phyloP scores from a whole-genome alignment of 805 yeast species.

The Metschnikowia hibisci region DNA sequence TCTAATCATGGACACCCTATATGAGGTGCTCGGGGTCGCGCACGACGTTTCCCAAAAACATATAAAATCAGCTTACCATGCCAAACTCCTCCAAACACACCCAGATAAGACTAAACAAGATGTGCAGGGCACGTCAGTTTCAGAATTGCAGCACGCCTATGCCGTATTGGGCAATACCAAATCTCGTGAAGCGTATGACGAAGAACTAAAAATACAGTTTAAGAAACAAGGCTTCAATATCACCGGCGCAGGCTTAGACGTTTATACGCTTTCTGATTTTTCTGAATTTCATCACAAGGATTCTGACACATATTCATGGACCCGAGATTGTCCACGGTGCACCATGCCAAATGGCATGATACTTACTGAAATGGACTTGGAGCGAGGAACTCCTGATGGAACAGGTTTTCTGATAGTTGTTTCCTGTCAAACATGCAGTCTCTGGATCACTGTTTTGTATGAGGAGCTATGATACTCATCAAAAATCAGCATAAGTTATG shows the following conservation, averaged over 20 bases:
- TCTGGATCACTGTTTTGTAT: constrained; percentile 78
- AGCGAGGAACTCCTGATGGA: constrained; percentile 49
- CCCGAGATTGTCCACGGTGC: constrained; percentile 67
- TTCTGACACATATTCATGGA: constrained; percentile 29
- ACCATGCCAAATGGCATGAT: constrained; percentile 47
- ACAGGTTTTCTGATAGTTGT: constrained; percentile 60
- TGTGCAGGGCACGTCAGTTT: constrained; percentile 1
- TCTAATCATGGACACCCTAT: constrained; percentile 29
- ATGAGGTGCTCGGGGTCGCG: constrained; percentile 54
- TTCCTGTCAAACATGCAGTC: constrained; percentile 79
- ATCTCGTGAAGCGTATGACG: constrained; percentile 51
- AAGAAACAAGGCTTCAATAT: constrained; percentile 37
- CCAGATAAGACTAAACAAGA: constrained; percentile 61
- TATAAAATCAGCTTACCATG: constrained; percentile 62
- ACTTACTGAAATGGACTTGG: constrained; percentile 59
- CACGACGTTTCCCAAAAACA: constrained; percentile 34
- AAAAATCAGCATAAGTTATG: too few relatives aligned
- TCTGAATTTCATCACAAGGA: constrained; percentile 30
- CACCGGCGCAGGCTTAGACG: constrained; percentile 70
- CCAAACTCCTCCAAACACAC: constrained; percentile 57
- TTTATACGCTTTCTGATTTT: constrained; percentile 62
- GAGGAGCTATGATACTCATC: constrained; percentile 37
- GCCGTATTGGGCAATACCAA: constrained; percentile 42
- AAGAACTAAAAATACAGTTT: constrained; percentile 29
- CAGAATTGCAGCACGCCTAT: constrained; percentile 58